Evolutionary conservation across 192 early-diverging fungal genomes (phyloP).

Genomic region (Backusella mclennaniae): DNA sequence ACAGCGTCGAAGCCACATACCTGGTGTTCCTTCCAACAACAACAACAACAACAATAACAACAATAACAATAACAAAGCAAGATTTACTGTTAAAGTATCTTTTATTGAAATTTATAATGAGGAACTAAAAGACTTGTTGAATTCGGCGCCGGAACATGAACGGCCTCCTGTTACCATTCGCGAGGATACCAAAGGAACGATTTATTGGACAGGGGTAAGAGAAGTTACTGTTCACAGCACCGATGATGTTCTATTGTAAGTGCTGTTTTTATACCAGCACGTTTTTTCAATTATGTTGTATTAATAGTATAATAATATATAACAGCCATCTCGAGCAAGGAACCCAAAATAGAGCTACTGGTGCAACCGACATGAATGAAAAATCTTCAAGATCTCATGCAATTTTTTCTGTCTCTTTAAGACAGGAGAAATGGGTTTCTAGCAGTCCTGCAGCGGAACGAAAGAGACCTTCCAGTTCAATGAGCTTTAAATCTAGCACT

Average conservation of each 20-base stretch:
- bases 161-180: conserved; percentile 68
- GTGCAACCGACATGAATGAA: conserved; percentile 95
- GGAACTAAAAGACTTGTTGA: conserved; percentile 87
- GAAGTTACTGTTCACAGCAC: conserved; percentile 70
- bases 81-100: conserved; percentile 63
- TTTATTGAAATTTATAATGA: conserved; percentile 98
- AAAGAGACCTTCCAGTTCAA: conserved; percentile 19
- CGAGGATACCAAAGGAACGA: conserved; percentile 83
- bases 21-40: neutral
- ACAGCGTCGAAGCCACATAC: neutral
- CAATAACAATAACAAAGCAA: neutral
- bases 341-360: conserved; percentile 65
- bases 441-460: neutral
- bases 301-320: neutral
- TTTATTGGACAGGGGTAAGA: conserved; percentile 77
- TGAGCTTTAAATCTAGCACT: neutral
- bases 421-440: conserved; percentile 63
- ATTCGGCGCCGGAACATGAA: conserved; percentile 53
- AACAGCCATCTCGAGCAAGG: conserved; percentile 58
- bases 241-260: conserved; percentile 69
- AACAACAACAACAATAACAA: neutral
- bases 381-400: conserved; percentile 95
- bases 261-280: neutral
- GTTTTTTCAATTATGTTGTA: conserved; percentile 6
- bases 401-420: conserved; percentile 89